phyloP scores from a whole-genome alignment of 2,329 filamentous ascomycete species.

The Lasiodiplodia sp. region DNA sequence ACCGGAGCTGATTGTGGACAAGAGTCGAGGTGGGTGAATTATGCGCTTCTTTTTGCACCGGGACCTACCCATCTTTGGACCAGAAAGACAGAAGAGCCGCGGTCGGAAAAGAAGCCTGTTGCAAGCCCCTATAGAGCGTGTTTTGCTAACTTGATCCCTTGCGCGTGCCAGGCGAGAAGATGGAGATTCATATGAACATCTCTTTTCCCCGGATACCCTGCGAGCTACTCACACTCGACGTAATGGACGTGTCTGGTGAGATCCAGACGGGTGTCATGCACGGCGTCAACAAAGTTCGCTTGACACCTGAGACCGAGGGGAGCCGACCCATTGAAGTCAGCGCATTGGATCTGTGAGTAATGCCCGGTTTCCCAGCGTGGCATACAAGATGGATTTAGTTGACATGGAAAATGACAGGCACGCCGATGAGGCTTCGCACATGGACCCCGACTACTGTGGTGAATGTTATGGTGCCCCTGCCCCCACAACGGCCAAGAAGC shows the following conservation, averaged over 20 bases:
- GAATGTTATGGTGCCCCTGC: conserved; percentile 86
- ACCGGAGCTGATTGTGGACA: conserved; percentile 94
- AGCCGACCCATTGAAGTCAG: conserved; percentile 59
- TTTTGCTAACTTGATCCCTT: conserved; percentile 19
- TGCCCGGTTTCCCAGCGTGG: neutral
- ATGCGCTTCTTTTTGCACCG: neutral
- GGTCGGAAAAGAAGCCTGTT: neutral
- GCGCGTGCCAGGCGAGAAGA: conserved; percentile 76
- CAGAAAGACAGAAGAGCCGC: neutral
- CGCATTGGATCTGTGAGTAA: conserved; percentile 48
- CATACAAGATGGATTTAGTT: neutral
- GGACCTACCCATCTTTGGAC: neutral
- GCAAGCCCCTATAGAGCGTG: neutral
- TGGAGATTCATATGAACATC: conserved; percentile 99
- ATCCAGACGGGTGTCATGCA: conserved; percentile 94
- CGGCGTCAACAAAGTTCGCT: conserved; percentile 88
- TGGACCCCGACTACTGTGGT: conserved; percentile 92
- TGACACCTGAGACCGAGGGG: conserved; percentile 75
- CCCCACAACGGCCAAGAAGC: conserved; percentile 74
- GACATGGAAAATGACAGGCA: conserved; percentile 58
- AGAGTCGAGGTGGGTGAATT: conserved; percentile 77
- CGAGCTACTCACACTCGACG: conserved; percentile 93
- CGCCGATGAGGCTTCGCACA: conserved; percentile 72
- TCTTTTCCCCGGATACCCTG: conserved; percentile 94
- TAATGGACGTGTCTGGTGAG: conserved; percentile 99